phyloP scores from a whole-genome alignment of 2,329 filamentous ascomycete species.

The Diatrype stigma region DNA sequence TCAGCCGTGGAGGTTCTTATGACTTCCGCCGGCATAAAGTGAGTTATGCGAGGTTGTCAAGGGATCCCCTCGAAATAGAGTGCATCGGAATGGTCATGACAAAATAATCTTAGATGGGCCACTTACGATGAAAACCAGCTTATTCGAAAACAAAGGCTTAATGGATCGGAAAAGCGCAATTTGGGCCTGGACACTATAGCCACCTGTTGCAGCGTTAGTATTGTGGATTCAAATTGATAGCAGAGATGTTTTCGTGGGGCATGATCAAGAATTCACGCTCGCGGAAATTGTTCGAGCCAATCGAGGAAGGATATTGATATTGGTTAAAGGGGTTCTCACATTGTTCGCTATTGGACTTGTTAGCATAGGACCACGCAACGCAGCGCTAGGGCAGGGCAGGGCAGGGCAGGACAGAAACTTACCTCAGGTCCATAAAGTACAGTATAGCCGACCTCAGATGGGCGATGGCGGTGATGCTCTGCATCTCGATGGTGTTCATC shows the following conservation, averaged over 20 bases:
- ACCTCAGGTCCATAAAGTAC: slow-evolving; percentile 88
- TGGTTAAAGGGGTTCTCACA: not conserved
- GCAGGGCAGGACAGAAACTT: too few species aligned
- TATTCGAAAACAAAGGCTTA: slow-evolving; percentile 95
- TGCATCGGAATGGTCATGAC: too few species aligned
- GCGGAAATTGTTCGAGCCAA: too few species aligned
- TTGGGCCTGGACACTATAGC: slow-evolving; percentile 88
- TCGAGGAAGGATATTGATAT: too few species aligned
- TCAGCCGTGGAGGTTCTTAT: too few species aligned
- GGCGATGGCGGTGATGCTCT: slow-evolving; percentile 95
- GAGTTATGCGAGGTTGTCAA: too few species aligned
- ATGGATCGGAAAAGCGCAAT: slow-evolving; percentile 95
- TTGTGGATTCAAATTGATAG: not conserved
- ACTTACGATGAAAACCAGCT: slow-evolving; percentile 78
- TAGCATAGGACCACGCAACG: too few species aligned
- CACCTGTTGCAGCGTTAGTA: slow-evolving; percentile 28
- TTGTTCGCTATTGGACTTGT: not conserved
- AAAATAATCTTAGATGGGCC: not conserved
- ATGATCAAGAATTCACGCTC: too few species aligned
- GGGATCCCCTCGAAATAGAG: too few species aligned
- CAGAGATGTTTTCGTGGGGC: too few species aligned
- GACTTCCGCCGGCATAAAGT: not conserved
- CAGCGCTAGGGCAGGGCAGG: too few species aligned
- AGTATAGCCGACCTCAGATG: slow-evolving; percentile 92
- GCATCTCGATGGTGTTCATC: slow-evolving; percentile 99